Evolutionary conservation across 75 land plant species (phyloP), one percentile per base, ranked within the genome.

Genomic region (Chamaecyparis obtusa): DNA sequence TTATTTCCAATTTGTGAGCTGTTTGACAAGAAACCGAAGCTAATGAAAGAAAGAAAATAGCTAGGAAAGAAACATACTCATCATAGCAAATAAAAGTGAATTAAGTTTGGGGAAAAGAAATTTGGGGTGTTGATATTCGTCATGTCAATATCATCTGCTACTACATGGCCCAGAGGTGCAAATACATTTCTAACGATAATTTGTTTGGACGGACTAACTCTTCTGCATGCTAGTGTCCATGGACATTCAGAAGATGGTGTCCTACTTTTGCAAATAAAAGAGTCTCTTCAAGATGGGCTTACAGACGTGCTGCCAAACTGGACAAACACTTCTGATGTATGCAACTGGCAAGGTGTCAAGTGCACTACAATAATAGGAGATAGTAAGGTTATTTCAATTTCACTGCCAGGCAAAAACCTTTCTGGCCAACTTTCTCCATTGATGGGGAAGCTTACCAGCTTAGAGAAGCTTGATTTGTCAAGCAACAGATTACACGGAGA

Each of bases 341-440:
- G 93, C 90, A 90, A 79, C 48, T 93, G 94, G 94, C 88, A 86
- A 54, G 91, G 90, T 16, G 87, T 93, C 64, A 56, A 21, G 49
- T 91, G 93, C 88, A 46, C 69, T 80, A n/a, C 35, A 48, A 9
- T 13, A 9, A 9, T 49, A 6, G 84, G 7, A 75, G 55, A 37
- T 60, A 60, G 10, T 37, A 60, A 43, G 49, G 88, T 94, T 39
- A 44, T 86, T 51, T 56, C 87, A 60, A 89, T 94, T 16, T 86
- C 84, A 55, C 89, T 94, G 81, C 55, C 90, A 15, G 30, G 32
- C 17, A 39, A 15, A 17, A 36, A 81, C 57, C 80, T 94, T 35
- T 43, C 44, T 1, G 94, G 91, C 54, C 64, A 84, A 0, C 87
- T 90, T 30, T 48, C 84, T 15, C 44, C 86, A 46, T n/a, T 86